Conservation (phyloP, 164 flowering plant species). For the Liriodendron chinense region DNA sequence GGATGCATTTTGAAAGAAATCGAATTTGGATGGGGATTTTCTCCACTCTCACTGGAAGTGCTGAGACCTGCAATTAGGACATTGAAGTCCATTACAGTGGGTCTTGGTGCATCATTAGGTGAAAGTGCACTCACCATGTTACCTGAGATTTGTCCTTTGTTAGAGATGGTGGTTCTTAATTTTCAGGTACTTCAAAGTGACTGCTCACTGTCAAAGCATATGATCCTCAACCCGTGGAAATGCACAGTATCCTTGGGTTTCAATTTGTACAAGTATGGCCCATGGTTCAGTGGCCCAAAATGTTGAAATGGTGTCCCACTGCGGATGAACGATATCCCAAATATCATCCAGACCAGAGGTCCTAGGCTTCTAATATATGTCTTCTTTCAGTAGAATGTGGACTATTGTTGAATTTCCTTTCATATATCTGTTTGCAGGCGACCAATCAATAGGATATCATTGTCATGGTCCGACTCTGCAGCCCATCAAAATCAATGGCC, state of each 20-base stretch:
- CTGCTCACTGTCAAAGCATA: background rate
- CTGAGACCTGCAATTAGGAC: slow-evolving; percentile 48
- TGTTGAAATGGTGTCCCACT: no score
- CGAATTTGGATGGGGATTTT: slow-evolving; percentile 76
- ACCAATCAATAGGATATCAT: no score
- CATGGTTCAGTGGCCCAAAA: background rate
- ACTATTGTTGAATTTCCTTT: no score
- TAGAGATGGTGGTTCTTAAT: slow-evolving; percentile 54
- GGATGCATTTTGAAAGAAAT: slow-evolving; percentile 53
- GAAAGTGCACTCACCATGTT: slow-evolving; percentile 40
- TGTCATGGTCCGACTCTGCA: background rate
- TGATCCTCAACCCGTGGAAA: background rate
- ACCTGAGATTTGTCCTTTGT: slow-evolving; percentile 51
- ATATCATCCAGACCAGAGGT: no score
- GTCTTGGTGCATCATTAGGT: slow-evolving; percentile 73
- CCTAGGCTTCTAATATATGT: background rate
- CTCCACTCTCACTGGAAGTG: slow-evolving; percentile 40
- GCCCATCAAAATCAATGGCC: background rate
- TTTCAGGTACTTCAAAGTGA: slow-evolving; percentile 55
- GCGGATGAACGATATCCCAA: no score
- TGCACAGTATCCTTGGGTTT: background rate
- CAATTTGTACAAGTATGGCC: background rate
- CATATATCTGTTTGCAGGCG: no score
- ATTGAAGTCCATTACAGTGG: slow-evolving; percentile 45
- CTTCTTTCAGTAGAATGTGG: no score